Evolutionary conservation across 2,329 filamentous ascomycete species (phyloP), one percentile per base, ranked within the genome.

Genomic region (Aspergillus fijiensis): DNA sequence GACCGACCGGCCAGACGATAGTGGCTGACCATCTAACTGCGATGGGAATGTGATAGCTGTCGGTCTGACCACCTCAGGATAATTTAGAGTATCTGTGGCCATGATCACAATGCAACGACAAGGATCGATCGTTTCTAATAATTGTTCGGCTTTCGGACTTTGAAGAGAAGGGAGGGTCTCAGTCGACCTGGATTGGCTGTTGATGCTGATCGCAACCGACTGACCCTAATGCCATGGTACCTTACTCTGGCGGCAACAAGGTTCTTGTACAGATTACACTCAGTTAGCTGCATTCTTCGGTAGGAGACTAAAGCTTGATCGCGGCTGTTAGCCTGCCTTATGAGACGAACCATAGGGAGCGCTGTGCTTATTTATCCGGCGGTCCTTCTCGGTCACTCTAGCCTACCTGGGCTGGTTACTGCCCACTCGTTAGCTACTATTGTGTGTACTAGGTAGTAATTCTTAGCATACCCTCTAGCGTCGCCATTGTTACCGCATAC

Each of bases 261-360:
- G 53, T 55, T 55, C 39, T 25, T 35, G 23, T 54, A 19, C 51
- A 45, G 9, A 19, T 45, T 35, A 52, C 27, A 52, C 27, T 23
- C 31, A 52, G 5, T 19, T 31, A 45, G 53, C 42, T 48, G 47
- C 31, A 49, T 55, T 55, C 53, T 45, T 21, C 53, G 42, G 53
- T n/a, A 47, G 42, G 42, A 27, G 5, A 21, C n/a, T 29, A 55
- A 55, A 55, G 53, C 53, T 55, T 55, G 53, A 55, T 55, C 39
- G 16, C 33, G 12, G 12, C 33, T 12, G 12, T 16, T 35, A 16
- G 14, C 6, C n/a, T 45, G 39, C 39, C 39, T 5, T 45, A 45
- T 45, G 39, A 16, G 6, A 45, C n/a, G 39, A 19, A 45, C 39
- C 16, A 45, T 45, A 45, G 39, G 14, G 39, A n/a, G 16, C 6